A percentile compares a stretch with the other conserved stretches of the same genome.
These are phyloP conservation scores for Colletotrichum caudatum DNA, from an alignment of 2,329 filamentous ascomycete species.

Conservation along the genomic window DNA sequence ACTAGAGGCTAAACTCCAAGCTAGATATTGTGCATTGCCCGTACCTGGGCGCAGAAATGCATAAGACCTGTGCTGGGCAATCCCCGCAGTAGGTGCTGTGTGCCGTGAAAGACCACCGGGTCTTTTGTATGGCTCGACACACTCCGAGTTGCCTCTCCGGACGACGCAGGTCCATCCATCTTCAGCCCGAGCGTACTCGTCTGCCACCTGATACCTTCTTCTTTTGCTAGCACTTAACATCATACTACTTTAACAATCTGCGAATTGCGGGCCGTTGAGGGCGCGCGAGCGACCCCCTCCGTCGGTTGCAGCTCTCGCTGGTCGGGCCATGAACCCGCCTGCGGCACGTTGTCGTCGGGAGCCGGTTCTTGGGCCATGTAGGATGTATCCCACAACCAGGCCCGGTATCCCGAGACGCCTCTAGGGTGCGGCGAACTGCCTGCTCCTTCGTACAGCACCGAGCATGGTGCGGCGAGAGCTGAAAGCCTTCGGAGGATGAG, in stretches of 20 bases:
- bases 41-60: constrained; percentile 21
- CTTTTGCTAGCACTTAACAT: constrained; percentile 38
- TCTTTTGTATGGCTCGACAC: constrained; percentile 8
- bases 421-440: constrained; percentile 30
- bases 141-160: constrained; percentile 13
- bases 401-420: constrained; percentile 25
- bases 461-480: constrained; percentile 40
- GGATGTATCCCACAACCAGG: constrained; percentile 4
- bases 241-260: constrained; percentile 36
- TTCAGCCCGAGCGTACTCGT: constrained; percentile 3
- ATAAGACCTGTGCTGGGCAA: not conserved
- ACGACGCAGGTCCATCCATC: constrained; percentile 21
- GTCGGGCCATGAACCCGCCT: constrained; percentile 41
- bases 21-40: constrained; percentile 20
- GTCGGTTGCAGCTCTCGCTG: constrained; percentile 40
- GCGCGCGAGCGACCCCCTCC: constrained; percentile 35
- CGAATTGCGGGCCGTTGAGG: constrained; percentile 39
- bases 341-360: constrained; percentile 36
- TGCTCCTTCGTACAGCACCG: constrained; percentile 38
- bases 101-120: not conserved
- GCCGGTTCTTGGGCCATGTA: constrained; percentile 12
- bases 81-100: not conserved
- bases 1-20: constrained; percentile 28
- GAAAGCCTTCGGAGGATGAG: constrained; percentile 38
- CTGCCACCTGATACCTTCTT: constrained; percentile 2